Evolutionary conservation across 2,329 filamentous ascomycete genomes (phyloP), one percentile per base, ranked within the genome.

Genomic region (Gaeumannomyces sp.): DNA sequence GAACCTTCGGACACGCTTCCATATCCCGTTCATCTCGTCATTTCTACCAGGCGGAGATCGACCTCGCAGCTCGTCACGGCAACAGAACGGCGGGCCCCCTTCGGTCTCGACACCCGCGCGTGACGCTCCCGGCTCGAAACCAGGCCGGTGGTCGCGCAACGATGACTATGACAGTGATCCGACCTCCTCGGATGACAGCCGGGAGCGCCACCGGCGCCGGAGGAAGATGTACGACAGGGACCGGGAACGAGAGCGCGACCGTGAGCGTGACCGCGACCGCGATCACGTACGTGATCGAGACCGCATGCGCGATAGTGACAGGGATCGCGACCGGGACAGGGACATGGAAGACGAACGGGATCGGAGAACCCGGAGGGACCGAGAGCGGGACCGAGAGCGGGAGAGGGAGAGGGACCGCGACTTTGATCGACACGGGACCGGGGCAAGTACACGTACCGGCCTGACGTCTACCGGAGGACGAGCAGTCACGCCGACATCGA

Each of bases 401-500:
- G 66, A 69, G 3, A 59, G 65, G 4, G 66, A 70, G 25, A 58
- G 71, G 8, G 72, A 73, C 8, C 68, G 73, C 3, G 73, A 75
- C 1, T 69, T 73, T 14, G 71, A 73, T 10, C 69, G 72, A n/a
- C 76, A 75, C 13, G 64, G 66, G 65, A 64, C 62, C 62, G 62
- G 56, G 57, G 28, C 3, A 64, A 45, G 31, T 76, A 79, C 67
- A 69, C 76, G 16, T 71, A 75, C 35, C 75, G 79, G n/a, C 76
- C 79, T 1, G 79, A 79, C 1, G 69, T 73, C 19, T 73, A 77
- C 33, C 74, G 80, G 60, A 73, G 81, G 59, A 80, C 81, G 3
- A 82, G 81, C 72, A 83, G 81, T 68, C 81, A 83, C 66, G 79
- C 80, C 29, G 81, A 83, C 66, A 73, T 78, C 45, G 81, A 82